A percentile compares a stretch with the other conserved stretches of the same genome.
These are phyloP conservation scores for Metarhizium sp. DNA, from an alignment of 2,329 filamentous ascomycete species.

Conservation along the genomic window DNA sequence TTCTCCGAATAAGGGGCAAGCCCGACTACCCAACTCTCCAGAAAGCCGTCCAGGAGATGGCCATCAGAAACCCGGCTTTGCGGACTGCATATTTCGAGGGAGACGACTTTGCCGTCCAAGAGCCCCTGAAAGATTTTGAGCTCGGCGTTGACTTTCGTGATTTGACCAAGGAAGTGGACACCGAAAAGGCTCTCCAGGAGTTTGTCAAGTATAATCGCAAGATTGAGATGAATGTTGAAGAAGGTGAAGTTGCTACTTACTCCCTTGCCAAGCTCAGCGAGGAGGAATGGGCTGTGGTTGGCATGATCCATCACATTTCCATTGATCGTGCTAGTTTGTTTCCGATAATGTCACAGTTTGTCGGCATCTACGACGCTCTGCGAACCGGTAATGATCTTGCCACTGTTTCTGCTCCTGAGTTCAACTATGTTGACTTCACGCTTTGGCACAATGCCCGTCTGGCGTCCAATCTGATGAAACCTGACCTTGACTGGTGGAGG, in stretches of 20 bases:
- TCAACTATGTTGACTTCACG: constrained; percentile 16
- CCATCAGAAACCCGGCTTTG: constrained; percentile 12
- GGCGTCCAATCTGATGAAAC: constrained; percentile 13
- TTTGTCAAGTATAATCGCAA: constrained; percentile 12
- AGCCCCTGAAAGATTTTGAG: constrained; percentile 13
- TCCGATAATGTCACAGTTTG: constrained; percentile 15
- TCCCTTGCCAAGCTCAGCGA: constrained; percentile 13
- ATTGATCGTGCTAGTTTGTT: constrained; percentile 14
- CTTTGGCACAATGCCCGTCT: constrained; percentile 17
- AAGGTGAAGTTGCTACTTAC: constrained; percentile 12
- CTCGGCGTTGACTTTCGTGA: constrained; percentile 12
- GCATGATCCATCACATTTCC: constrained; percentile 15
- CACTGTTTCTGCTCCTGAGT: constrained; percentile 12
- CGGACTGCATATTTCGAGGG: constrained; percentile 15
- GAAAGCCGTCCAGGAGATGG: constrained; percentile 12
- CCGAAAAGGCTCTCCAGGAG: constrained; percentile 8
- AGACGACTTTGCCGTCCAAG: constrained; percentile 13
- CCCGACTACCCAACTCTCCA: constrained; percentile 11
- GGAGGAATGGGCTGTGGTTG: constrained; percentile 12
- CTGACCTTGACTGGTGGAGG: constrained; percentile 16
- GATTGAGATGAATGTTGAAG: constrained; percentile 15
- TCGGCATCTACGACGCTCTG: constrained; percentile 13
- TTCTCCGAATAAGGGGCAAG: constrained; percentile 15
- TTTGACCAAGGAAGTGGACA: constrained; percentile 7
- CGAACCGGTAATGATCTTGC: constrained; percentile 10